Evolutionary conservation across 1,139 yeast genomes (phyloP).

Genomic region (Blastobotrys capitulatus): DNA sequence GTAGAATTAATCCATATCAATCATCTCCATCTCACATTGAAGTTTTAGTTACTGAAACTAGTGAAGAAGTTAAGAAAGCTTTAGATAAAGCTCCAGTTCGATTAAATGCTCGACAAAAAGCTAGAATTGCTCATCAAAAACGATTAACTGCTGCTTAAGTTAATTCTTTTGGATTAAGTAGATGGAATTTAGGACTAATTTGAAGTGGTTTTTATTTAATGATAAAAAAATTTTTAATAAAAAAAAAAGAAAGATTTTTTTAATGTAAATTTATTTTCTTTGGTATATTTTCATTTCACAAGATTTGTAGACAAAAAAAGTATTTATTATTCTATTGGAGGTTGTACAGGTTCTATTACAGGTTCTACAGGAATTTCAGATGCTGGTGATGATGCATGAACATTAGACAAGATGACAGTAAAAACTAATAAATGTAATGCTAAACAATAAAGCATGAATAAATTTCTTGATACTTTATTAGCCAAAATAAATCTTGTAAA

Average conservation of each 20-base stretch:
- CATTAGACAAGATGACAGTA: conserved; percentile 37
- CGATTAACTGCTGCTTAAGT: conserved; percentile 41
- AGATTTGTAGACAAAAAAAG: neutral
- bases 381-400: conserved; percentile 2
- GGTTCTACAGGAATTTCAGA: conserved; percentile 1
- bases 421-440: conserved; percentile 72
- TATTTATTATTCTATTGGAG: neutral
- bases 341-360: conserved; percentile 1
- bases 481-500: conserved; percentile 71
- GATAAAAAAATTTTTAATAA: too few species aligned
- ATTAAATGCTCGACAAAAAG: conserved; percentile 87
- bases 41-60: conserved; percentile 93
- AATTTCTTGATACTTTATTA: conserved; percentile 63
- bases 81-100: conserved; percentile 71
- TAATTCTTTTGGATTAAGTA: neutral
- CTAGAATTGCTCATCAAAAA: conserved; percentile 86
- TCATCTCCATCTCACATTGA: conserved; percentile 99
- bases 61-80: conserved; percentile 91
- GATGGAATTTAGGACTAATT: neutral
- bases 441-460: conserved; percentile 68
- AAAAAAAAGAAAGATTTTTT: too few species aligned
- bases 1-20: conserved; percentile 99
- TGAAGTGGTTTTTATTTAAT: neutral
- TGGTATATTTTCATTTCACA: neutral
- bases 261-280: neutral